Percentiles rank a stretch among this genome's conserved stretches.
These are phyloP conservation scores for Mytilinidion resinicola DNA, from an alignment of 495 filamentous ascomycete species.

Conservation along the genomic window DNA sequence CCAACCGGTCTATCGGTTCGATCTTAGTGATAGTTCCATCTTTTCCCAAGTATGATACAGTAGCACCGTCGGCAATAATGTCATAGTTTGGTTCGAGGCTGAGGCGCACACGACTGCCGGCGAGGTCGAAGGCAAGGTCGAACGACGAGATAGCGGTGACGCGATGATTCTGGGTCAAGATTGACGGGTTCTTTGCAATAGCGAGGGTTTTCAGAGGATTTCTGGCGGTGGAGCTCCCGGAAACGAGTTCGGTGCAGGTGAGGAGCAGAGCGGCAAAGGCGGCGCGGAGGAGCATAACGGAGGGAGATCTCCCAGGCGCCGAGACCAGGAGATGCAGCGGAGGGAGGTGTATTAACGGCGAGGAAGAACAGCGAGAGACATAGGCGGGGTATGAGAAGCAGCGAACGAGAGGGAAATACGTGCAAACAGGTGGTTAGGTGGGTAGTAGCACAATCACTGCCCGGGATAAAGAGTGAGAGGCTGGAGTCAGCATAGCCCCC, in stretches of 20 bases:
- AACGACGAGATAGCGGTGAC: constrained; percentile 75
- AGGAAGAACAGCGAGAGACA: neutral
- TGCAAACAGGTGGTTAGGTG: neutral
- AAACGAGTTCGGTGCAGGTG: constrained; percentile 6
- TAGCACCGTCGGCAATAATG: constrained; percentile 71
- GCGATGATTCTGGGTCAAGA: constrained; percentile 72
- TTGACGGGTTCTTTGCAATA: constrained; percentile 63
- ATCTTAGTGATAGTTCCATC: constrained; percentile 57
- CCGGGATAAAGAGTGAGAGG: neutral
- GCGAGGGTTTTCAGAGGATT: constrained; percentile 70
- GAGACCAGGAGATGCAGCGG: neutral
- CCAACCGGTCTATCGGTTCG: constrained; percentile 61
- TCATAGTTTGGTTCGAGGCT: constrained; percentile 87
- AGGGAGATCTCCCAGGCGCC: neutral
- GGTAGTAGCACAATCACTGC: neutral
- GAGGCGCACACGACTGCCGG: constrained; percentile 64
- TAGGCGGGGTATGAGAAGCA: neutral
- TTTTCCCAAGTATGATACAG: constrained; percentile 59
- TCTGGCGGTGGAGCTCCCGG: constrained; percentile 66
- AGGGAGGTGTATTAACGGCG: neutral
- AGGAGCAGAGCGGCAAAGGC: constrained; percentile 12
- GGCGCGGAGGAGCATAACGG: constrained; percentile 1
- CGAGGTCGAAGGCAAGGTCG: constrained; percentile 72
- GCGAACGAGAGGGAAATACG: no score
- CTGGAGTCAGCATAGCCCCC: neutral